Evolutionary conservation across 352 stramenopile genomes (phyloP).

Genomic region (Phytophthora foliorum): DNA sequence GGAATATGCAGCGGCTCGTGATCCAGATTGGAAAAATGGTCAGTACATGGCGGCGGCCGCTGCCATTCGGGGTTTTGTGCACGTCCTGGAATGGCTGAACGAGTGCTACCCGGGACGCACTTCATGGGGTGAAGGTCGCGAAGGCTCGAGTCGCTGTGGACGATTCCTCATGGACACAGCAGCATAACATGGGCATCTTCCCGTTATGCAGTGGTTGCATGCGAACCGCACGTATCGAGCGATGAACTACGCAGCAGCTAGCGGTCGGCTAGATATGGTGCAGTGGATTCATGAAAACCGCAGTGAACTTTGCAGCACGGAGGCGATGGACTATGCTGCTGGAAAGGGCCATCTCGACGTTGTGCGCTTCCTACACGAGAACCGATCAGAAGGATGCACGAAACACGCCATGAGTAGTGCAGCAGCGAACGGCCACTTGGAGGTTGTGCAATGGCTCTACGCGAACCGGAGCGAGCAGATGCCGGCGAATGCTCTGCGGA

Average conservation of each 20-base stretch:
- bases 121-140: conserved; percentile 22
- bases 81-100: conserved; percentile 25
- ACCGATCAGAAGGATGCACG: conserved; percentile 23
- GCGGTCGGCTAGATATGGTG: conserved; percentile 22
- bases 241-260: conserved; percentile 28
- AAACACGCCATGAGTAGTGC: conserved; percentile 26
- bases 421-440: conserved; percentile 26
- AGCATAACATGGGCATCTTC: conserved; percentile 21
- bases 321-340: conserved; percentile 32
- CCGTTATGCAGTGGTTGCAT: conserved; percentile 30
- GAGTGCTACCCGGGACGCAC: conserved; percentile 26
- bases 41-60: conserved; percentile 27
- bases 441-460: conserved; percentile 27
- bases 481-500: conserved; percentile 12
- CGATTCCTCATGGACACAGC: conserved; percentile 28
- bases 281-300: conserved; percentile 22
- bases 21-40: conserved; percentile 19
- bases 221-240: conserved; percentile 22
- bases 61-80: conserved; percentile 24
- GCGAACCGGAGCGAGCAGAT: conserved; percentile 18
- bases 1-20: conserved; percentile 21
- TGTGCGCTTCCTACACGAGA: conserved; percentile 25
- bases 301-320: conserved; percentile 15
- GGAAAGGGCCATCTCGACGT: conserved; percentile 20
- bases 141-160: conserved; percentile 25